A percentile compares a stretch with the other conserved stretches of the same genome.
These are phyloP conservation scores for Reutealis trisperma DNA, from an alignment of 345 rosid genomes.

Conservation along the genomic window DNA sequence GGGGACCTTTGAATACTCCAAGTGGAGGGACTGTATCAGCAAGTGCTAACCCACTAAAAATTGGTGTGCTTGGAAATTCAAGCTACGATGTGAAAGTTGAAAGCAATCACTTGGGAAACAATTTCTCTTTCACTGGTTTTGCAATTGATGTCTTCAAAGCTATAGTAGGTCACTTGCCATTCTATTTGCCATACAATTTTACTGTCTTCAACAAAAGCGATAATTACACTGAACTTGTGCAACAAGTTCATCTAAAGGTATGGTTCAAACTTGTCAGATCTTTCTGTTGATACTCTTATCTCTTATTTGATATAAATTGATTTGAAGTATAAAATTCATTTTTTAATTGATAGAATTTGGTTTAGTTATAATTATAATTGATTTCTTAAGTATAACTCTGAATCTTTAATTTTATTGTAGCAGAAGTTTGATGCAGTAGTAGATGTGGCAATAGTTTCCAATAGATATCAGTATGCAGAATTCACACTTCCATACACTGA, in stretches of 20 bases:
- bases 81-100: background rate
- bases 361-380: too few species aligned
- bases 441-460: constrained; percentile 16
- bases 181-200: constrained; percentile 13
- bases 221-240: constrained; percentile 13
- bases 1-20: constrained; percentile 18
- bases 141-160: constrained; percentile 22
- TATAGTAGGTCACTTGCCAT: constrained; percentile 4
- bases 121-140: constrained; percentile 12
- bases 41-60: constrained; percentile 6
- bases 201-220: constrained; percentile 2
- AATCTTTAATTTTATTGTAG: background rate
- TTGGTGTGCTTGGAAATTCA: constrained; percentile 24
- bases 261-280: background rate
- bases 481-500: constrained; percentile 34
- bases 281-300: background rate
- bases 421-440: constrained; percentile 27
- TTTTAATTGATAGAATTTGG: too few species aligned
- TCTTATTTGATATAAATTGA: too few species aligned
- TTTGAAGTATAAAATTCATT: too few species aligned
- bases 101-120: background rate
- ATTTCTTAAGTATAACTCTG: background rate
- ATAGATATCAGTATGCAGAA: constrained; percentile 18
- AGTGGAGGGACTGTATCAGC: constrained; percentile 26
- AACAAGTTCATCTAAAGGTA: constrained; percentile 25